Base-by-base conservation (phyloP, 164 flowering plant species). In the Vitis amurensis region DNA sequence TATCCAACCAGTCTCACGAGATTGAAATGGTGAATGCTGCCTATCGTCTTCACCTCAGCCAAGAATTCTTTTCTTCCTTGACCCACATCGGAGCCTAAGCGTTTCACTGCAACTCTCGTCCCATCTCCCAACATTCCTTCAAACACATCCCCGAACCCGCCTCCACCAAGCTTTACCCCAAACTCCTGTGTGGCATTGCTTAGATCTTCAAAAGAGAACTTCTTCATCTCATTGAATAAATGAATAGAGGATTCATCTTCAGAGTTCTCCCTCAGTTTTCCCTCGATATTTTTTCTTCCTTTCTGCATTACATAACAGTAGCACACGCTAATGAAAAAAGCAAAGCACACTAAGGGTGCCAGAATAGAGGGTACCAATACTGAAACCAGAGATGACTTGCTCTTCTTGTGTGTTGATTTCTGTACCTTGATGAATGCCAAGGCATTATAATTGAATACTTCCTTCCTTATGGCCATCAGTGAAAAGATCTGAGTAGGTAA, bases 141-240 rank as follows among this genome's bases (percentile, higher is more conserved):
- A 68, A 55, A 63, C 5, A 73, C 72, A 16, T 72, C 47, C 11
- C 76, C 76, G 37, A 73, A 73, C 60, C 76, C 72, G 49, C 76
- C 76, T 56, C 67, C 50, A n/a, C 72, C 76, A 62, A 73, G 67
- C 62, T 68, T 62, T 23, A 15, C 13, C 50, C 16, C 9, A 27
- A 68, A 62, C 29, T 27, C 49, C 17, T 67, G 50, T 23, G 27
- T 61, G 5, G 55, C 59, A 15, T 27, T 13, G 17, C 17, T 37
- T 59, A 69, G 19, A 1, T 69, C 72, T 30, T 61, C 52, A 12
- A 51, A 51, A 51, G 55, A 51, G 13, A 51, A 51, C n/a, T 15
- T 51, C 11, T 12, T 51, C 55, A 51, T 11, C 55, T 8, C 14
- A 51, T 15, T 15, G 13, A 15, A 51, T 3, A 51, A 4, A 51